A percentile compares a stretch with the other conserved stretches of the same genome.
These are phyloP conservation scores for Retiboletus fuscus DNA, from an alignment of 1,284 basidiomycete species.

Conservation along the genomic window DNA sequence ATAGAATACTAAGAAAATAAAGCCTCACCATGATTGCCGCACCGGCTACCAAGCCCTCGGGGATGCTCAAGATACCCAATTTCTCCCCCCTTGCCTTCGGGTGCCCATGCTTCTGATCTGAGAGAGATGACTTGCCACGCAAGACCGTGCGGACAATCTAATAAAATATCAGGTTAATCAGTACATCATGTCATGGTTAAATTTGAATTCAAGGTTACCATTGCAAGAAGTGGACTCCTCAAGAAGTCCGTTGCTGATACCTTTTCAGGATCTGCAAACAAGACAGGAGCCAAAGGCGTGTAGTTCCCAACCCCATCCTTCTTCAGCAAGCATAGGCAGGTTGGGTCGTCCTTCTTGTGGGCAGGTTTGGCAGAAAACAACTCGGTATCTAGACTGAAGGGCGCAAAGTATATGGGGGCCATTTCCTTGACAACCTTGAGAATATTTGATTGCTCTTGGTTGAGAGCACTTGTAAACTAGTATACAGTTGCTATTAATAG, in stretches of 20 bases:
- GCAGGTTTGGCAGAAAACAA: not conserved
- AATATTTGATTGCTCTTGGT: constrained; percentile 11
- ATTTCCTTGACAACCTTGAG: constrained; percentile 12
- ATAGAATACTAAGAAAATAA: not conserved
- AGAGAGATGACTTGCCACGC: not conserved
- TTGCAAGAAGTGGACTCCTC: not conserved
- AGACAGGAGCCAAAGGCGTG: too few relatives aligned
- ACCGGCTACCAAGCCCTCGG: not conserved
- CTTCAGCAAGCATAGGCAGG: too few relatives aligned
- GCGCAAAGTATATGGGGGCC: not conserved
- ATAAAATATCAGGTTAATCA: not conserved
- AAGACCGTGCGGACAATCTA: not conserved
- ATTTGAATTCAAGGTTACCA: not conserved
- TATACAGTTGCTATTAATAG: not conserved
- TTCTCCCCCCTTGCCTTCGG: not conserved
- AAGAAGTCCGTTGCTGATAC: not conserved
- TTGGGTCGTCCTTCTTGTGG: not conserved
- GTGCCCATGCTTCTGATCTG: not conserved
- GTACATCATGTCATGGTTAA: not conserved
- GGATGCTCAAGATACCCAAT: not conserved
- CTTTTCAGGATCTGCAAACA: not conserved
- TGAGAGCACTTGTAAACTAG: constrained; percentile 9
- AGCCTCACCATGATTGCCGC: not conserved
- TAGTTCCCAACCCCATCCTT: too few relatives aligned
- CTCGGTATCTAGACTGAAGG: not conserved